Conservation (phyloP, 2,329 filamentous ascomycete species). For the Biscogniauxia mediterranea region DNA sequence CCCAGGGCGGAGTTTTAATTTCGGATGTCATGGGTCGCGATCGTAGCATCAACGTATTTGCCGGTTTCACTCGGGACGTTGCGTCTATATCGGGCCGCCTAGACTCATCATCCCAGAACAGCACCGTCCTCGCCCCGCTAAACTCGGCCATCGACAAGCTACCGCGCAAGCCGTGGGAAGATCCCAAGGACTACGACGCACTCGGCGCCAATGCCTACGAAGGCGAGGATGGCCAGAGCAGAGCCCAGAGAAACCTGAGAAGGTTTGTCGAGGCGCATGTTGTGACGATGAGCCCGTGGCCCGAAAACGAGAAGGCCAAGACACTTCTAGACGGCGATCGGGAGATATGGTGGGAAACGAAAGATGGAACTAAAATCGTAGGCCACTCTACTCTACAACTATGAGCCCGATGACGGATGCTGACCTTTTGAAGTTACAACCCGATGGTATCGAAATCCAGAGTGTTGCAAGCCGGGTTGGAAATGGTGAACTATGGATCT, state of each 20-base stretch:
- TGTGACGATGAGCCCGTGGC: constrained; percentile 73
- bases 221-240: constrained; percentile 69
- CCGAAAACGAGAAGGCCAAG: constrained; percentile 61
- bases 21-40: constrained; percentile 82
- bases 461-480: constrained; percentile 71
- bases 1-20: constrained; percentile 60
- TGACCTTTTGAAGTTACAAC: constrained; percentile 61
- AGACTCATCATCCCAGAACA: constrained; percentile 63
- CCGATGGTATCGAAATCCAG: constrained; percentile 74
- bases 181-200: constrained; percentile 67
- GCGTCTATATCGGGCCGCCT: constrained; percentile 67
- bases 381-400: constrained; percentile 32
- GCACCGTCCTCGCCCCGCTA: constrained; percentile 82
- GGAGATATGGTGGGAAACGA: constrained; percentile 80
- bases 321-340: constrained; percentile 62
- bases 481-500: constrained; percentile 87
- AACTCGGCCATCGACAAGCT: constrained; percentile 78
- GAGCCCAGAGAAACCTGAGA: constrained; percentile 73
- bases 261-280: constrained; percentile 86
- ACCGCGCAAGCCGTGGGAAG: constrained; percentile 83
- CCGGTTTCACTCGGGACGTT: constrained; percentile 75
- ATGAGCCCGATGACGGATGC: constrained; percentile 11
- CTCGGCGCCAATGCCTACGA: constrained; percentile 73
- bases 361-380: constrained; percentile 65
- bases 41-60: constrained; percentile 79